phyloP scores from a whole-genome alignment of 768 basidiomycete genomes.

The Sarcodon sp. region DNA sequence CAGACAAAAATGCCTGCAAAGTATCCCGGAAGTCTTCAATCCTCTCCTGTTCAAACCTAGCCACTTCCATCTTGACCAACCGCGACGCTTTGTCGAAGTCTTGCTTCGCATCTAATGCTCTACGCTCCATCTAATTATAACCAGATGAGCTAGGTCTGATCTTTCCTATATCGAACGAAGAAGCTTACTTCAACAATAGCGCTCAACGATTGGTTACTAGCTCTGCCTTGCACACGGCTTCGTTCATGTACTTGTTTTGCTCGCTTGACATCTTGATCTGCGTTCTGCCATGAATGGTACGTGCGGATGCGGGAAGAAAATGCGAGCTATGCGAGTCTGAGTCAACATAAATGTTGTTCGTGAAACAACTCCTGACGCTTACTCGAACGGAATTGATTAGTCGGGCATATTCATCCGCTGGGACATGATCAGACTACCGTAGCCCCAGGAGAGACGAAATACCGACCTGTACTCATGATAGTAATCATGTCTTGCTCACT shows the following conservation, averaged over 20 bases:
- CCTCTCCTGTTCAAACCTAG: slow-evolving; percentile 85
- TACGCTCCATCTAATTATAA: slow-evolving; percentile 60
- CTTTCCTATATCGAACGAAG: background rate
- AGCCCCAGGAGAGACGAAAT: slow-evolving; percentile 5
- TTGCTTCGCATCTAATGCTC: slow-evolving; percentile 67
- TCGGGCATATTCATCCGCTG: slow-evolving; percentile 87
- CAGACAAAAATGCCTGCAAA: slow-evolving; percentile 74
- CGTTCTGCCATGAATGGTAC: slow-evolving; percentile 69
- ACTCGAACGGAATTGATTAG: slow-evolving; percentile 81
- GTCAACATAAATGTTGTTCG: background rate
- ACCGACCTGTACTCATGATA: slow-evolving; percentile 59
- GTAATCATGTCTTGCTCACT: slow-evolving; percentile 75
- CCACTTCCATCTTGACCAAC: slow-evolving; percentile 80
- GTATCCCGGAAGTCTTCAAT: slow-evolving; percentile 86
- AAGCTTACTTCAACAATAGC: slow-evolving; percentile 67
- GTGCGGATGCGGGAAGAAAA: slow-evolving; percentile 80
- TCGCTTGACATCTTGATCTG: slow-evolving; percentile 63
- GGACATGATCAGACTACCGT: background rate
- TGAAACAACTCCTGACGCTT: slow-evolving; percentile 15
- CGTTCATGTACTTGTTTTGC: slow-evolving; percentile 72
- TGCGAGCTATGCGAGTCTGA: slow-evolving; percentile 41
- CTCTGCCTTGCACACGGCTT: slow-evolving; percentile 69
- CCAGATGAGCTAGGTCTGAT: background rate
- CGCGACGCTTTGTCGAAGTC: slow-evolving; percentile 87
- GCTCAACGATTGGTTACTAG: slow-evolving; percentile 53